These are phyloP conservation scores for Verticillium albo-atrum DNA, from an alignment of 2,329 filamentous ascomycete genomes.

Conservation along the genomic window DNA sequence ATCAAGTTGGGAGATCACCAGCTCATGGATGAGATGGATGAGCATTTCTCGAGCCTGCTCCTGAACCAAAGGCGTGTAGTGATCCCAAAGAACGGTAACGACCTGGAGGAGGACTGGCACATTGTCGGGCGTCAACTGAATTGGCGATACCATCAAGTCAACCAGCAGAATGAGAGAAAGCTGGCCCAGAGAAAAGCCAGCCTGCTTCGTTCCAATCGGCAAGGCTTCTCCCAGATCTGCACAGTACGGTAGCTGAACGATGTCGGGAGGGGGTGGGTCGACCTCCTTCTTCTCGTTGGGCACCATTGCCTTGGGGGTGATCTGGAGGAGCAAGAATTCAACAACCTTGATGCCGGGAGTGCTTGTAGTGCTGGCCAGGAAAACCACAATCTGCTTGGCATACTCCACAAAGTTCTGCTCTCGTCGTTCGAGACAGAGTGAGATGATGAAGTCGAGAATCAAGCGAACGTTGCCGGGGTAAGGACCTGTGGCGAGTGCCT, in stretches of 20 bases:
- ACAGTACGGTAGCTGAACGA: constrained; percentile 76
- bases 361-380: constrained; percentile 75
- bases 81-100: constrained; percentile 92
- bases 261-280: constrained; percentile 67
- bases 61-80: constrained; percentile 91
- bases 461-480: constrained; percentile 92
- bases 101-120: constrained; percentile 86
- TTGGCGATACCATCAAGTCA: constrained; percentile 90
- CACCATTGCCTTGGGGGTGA: constrained; percentile 95
- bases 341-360: constrained; percentile 82
- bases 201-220: constrained; percentile 85
- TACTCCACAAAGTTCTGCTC: constrained; percentile 99
- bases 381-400: constrained; percentile 96
- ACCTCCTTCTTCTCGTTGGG: constrained; percentile 75
- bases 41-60: constrained; percentile 97
- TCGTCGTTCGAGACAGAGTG: constrained; percentile 83
- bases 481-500: constrained; percentile 88
- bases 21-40: constrained; percentile 92
- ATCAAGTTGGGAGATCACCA: constrained; percentile 78
- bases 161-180: constrained; percentile 90
- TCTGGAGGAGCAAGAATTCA: constrained; percentile 87
- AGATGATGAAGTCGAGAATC: constrained; percentile 94
- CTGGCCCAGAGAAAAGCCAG: constrained; percentile 88
- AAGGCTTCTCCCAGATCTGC: constrained; percentile 77
- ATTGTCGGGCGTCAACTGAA: constrained; percentile 72